A percentile compares a stretch with the other conserved stretches of the same genome.
Evolutionary conservation across 2,329 filamentous ascomycete genomes (phyloP).

Genomic region (Phaeosphaeria sp.): DNA sequence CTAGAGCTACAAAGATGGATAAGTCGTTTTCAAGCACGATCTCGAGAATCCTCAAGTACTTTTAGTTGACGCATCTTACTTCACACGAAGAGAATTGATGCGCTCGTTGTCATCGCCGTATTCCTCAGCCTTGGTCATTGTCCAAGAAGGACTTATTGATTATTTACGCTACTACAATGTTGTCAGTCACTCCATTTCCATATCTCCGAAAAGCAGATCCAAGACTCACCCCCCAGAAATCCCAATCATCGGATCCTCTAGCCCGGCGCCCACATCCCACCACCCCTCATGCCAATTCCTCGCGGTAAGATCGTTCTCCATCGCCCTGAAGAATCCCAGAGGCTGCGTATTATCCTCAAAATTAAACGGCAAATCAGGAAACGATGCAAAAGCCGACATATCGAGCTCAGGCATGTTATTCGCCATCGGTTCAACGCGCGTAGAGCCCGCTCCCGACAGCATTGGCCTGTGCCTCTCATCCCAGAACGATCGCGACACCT

Average conservation of each 20-base stretch:
- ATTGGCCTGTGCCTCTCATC: conserved; percentile 20
- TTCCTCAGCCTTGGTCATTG: too few species aligned
- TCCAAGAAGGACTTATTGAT: too few species aligned
- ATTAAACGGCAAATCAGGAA: conserved; percentile 24
- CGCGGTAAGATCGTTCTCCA: conserved; percentile 40
- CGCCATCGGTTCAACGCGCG: neutral
- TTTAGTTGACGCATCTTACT: too few species aligned
- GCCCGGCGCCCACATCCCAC: conserved; percentile 30
- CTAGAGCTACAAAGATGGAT: too few species aligned
- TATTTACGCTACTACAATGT: too few species aligned
- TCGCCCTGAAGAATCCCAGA: conserved; percentile 31
- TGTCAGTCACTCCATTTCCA: neutral
- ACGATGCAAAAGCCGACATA: conserved; percentile 19
- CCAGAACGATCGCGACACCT: conserved; percentile 34
- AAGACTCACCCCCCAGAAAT: neutral
- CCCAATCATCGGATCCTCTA: conserved; percentile 3
- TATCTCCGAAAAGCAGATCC: neutral
- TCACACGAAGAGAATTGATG: too few species aligned
- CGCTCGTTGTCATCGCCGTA: too few species aligned
- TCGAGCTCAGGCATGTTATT: conserved; percentile 21
- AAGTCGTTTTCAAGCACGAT: too few species aligned
- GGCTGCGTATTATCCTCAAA: conserved; percentile 30
- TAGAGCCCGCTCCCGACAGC: neutral
- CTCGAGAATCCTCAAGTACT: too few species aligned
- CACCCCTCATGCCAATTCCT: conserved; percentile 37